phyloP scores from a whole-genome alignment of 2,329 filamentous ascomycete species.

The Alternaria alternata region DNA sequence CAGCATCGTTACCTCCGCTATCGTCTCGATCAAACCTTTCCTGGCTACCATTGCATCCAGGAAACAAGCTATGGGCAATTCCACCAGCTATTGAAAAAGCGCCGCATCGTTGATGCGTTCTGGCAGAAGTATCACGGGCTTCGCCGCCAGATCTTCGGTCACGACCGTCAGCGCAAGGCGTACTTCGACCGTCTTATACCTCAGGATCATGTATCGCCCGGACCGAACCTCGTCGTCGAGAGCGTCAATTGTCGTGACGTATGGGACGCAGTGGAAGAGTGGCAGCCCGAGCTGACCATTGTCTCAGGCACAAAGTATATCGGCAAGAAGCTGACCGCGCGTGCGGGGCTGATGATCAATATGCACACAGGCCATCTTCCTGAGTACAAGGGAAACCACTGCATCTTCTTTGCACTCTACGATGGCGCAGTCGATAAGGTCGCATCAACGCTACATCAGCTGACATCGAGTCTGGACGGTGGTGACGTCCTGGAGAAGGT shows the following conservation, averaged over 20 bases:
- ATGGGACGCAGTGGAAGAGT: background rate
- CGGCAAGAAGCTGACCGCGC: background rate
- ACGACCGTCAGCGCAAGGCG: background rate
- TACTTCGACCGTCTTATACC: background rate
- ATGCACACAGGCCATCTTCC: background rate
- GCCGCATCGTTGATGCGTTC: background rate
- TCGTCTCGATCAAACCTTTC: background rate
- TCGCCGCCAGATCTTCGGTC: background rate
- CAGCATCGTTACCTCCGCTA: background rate
- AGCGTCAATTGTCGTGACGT: background rate
- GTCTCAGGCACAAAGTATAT: background rate
- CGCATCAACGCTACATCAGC: background rate
- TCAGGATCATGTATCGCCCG: background rate
- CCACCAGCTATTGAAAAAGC: background rate
- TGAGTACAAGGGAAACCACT: background rate
- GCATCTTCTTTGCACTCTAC: background rate
- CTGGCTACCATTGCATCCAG: background rate
- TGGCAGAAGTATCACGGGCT: background rate
- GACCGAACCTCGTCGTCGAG: background rate
- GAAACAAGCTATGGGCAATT: background rate
- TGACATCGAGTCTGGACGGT: background rate
- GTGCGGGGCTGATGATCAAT: background rate
- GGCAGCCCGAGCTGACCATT: background rate
- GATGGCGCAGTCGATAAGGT: background rate
- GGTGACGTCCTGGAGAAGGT: background rate